Evolutionary conservation across 495 filamentous ascomycete genomes (phyloP), one percentile per base, ranked within the genome.

Genomic region (Aspergillus campestris): DNA sequence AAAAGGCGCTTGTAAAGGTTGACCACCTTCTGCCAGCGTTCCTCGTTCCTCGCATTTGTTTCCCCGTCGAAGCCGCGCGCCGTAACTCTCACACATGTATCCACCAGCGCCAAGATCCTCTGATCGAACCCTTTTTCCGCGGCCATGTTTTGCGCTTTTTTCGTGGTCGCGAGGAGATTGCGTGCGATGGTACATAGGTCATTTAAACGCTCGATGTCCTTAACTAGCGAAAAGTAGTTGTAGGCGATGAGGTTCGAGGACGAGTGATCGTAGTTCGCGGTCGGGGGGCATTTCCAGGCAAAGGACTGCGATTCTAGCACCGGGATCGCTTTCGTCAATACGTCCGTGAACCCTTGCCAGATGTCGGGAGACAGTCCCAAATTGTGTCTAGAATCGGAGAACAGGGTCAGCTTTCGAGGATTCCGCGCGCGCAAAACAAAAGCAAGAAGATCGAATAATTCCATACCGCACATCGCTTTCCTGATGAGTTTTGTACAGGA

Each of bases 1-100:
- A 96, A 72, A 3, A 94, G 74, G 57, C 89, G 90, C 64, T 96
- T 96, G 66, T 89, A 74, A 13, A 72, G 63, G 41, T 85, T 83
- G 47, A 87, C 83, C 18, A 94, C 77, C 55, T 82, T 82, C 53
- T 82, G 77, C 81, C 80, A 85, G 38, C 79, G 78, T 44, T 81
- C 75, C 56, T 85, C 81, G 31, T 80, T 80, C 35, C 70, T 68
- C 34, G 76, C 72, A 42, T 78, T 78, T 11, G 78, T 74, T 42
- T 94, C 87, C 10, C 87, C 87, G 59, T 94, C 89, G 50, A 88
- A 95, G 0, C 87, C 89, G 57, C 89, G 79, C 41, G 89, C 89
- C 0, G 89, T 92, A 1, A 96, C 87, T 42, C 86, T 78, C 28
- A 94, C 82, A 60, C 87, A 92, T 11, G 89, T 77, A 54, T 85